phyloP scores from a whole-genome alignment of 169 alveolate genomes.

The Eimeria zaria region DNA sequence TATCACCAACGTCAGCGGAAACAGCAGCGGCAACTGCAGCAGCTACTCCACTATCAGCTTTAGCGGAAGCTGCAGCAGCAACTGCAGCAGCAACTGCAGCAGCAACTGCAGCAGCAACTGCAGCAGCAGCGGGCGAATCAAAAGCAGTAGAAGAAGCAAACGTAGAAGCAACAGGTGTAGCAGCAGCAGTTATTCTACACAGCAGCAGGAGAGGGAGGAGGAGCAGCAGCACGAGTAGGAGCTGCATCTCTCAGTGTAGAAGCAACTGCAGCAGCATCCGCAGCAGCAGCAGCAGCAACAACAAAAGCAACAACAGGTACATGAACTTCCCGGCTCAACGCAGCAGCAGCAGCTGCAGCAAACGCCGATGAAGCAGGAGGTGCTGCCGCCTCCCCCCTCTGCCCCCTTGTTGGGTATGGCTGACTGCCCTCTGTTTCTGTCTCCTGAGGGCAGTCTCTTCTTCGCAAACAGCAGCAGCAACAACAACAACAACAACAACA shows the following conservation, averaged over 20 bases:
- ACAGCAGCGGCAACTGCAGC: background rate
- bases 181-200: background rate
- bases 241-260: background rate
- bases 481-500: background rate
- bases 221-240: background rate
- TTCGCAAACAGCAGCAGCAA: constrained; percentile 43
- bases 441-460: constrained; percentile 2
- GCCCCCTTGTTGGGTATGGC: constrained; percentile 16
- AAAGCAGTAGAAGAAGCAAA: constrained; percentile 2
- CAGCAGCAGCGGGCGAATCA: constrained; percentile 6
- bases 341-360: constrained; percentile 50
- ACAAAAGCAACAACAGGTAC: constrained; percentile 26
- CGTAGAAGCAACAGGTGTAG: background rate
- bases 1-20: background rate
- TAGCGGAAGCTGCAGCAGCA: background rate
- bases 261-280: background rate
- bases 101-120: background rate
- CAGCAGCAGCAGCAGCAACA: constrained; percentile 13
- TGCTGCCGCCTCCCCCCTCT: background rate
- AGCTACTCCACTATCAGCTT: background rate
- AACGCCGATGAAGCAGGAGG: constrained; percentile 2
- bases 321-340: background rate
- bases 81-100: constrained; percentile 8
- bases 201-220: background rate
- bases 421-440: constrained; percentile 22